Percentiles rank a stretch among this genome's conserved stretches.
These are phyloP conservation scores for Azolla pinnata DNA, from an alignment of 75 land plant species.

Conservation along the genomic window DNA sequence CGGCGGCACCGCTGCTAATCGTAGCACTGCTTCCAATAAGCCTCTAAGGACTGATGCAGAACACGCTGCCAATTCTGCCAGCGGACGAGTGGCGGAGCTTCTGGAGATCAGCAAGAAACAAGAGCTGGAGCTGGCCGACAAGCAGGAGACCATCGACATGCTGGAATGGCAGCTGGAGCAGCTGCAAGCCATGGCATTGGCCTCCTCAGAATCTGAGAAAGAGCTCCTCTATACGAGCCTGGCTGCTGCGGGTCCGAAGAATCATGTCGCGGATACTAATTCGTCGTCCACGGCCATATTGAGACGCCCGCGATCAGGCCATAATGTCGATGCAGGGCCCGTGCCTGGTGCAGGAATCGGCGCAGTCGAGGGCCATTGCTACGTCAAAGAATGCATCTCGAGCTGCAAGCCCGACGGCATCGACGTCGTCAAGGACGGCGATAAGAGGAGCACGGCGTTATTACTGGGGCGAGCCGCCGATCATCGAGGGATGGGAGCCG, in stretches of 20 bases:
- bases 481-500: too few relatives aligned
- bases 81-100: constrained; percentile 19
- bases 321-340: too few relatives aligned
- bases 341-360: not conserved
- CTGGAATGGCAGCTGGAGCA: constrained; percentile 38
- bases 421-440: too few relatives aligned
- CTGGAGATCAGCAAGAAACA: constrained; percentile 31
- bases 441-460: too few relatives aligned
- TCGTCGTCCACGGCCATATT: too few relatives aligned
- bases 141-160: constrained; percentile 34
- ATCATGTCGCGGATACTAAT: not conserved
- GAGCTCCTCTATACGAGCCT: not conserved
- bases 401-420: too few relatives aligned
- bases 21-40: too few relatives aligned
- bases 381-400: not conserved
- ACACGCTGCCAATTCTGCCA: constrained; percentile 4
- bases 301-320: too few relatives aligned
- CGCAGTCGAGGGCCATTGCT: not conserved
- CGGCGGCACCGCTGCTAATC: too few relatives aligned
- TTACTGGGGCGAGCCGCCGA: too few relatives aligned
- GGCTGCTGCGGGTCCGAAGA: not conserved
- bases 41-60: not conserved
- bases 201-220: not conserved
- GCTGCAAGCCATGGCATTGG: constrained; percentile 14
- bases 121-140: constrained; percentile 26